These are phyloP conservation scores for Leucocoprinus leucothites DNA, from an alignment of 768 basidiomycete species.

Conservation along the genomic window DNA sequence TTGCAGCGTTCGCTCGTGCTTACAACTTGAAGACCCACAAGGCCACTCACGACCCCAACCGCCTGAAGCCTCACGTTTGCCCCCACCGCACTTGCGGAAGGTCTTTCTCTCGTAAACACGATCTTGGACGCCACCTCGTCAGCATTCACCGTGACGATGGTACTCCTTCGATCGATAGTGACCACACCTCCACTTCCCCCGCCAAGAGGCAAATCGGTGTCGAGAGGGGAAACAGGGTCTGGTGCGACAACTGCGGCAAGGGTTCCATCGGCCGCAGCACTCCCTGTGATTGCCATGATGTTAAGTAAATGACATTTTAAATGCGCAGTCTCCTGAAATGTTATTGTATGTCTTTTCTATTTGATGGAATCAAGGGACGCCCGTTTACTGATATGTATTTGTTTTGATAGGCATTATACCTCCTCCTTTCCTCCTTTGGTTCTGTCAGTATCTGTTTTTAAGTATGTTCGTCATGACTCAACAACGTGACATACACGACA, in stretches of 20 bases:
- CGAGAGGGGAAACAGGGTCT: slow-evolving; percentile 54
- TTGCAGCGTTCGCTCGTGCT: slow-evolving; percentile 82
- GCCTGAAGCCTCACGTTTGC: slow-evolving; percentile 86
- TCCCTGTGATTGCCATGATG: slow-evolving; percentile 60
- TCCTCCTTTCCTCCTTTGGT: slow-evolving; percentile 25
- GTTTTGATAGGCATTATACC: background rate
- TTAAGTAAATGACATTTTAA: slow-evolving; percentile 44
- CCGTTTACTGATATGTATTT: background rate
- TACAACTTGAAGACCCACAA: slow-evolving; percentile 96
- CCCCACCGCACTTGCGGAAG: slow-evolving; percentile 83
- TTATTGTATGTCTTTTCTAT: background rate
- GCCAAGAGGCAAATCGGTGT: slow-evolving; percentile 61
- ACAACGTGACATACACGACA: background rate
- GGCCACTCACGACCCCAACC: slow-evolving; percentile 91
- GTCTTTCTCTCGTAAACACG: slow-evolving; percentile 93
- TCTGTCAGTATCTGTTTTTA: slow-evolving; percentile 19
- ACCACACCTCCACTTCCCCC: slow-evolving; percentile 34
- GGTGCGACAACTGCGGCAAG: slow-evolving; percentile 78
- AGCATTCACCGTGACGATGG: slow-evolving; percentile 79
- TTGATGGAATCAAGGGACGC: background rate
- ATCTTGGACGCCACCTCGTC: slow-evolving; percentile 84
- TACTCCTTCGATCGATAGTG: slow-evolving; percentile 26
- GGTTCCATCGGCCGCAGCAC: slow-evolving; percentile 53
- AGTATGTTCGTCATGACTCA: background rate
- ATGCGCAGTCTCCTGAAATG: background rate